Conservation (phyloP, 768 basidiomycete species). For the Psilocybe sp. region DNA sequence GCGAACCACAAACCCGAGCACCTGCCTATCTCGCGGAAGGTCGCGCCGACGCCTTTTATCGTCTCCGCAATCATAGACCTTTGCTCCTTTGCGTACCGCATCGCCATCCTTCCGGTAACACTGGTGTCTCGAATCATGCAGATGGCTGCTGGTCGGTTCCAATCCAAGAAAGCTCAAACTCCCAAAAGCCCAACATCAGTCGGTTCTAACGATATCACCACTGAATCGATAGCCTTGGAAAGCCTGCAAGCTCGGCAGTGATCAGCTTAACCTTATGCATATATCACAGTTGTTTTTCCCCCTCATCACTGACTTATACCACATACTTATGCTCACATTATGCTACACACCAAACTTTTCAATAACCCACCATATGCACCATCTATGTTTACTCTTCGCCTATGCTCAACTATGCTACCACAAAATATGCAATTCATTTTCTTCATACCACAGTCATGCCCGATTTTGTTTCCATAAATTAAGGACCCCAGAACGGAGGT, state of each 20-base stretch:
- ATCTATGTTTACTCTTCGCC: conserved; percentile 12
- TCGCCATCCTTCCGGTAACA: conserved; percentile 48
- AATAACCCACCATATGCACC: too few relatives aligned
- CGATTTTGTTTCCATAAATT: neutral
- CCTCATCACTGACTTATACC: conserved; percentile 31
- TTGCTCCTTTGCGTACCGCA: conserved; percentile 45
- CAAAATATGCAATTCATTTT: conserved; percentile 28
- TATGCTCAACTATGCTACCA: conserved; percentile 22
- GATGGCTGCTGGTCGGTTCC: conserved; percentile 20
- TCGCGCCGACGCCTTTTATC: conserved; percentile 26
- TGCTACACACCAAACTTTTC: conserved; percentile 22
- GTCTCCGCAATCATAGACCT: conserved; percentile 39
- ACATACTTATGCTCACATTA: conserved; percentile 38
- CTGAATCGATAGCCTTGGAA: conserved; percentile 34
- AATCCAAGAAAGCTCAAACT: conserved; percentile 13
- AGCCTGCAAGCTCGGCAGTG: conserved; percentile 46
- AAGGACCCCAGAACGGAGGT: neutral
- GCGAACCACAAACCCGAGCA: conserved; percentile 4
- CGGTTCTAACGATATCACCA: conserved; percentile 8
- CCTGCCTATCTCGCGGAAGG: conserved; percentile 10
- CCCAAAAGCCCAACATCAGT: neutral
- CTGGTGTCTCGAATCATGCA: conserved; percentile 41
- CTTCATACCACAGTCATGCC: neutral
- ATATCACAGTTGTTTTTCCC: conserved; percentile 17
- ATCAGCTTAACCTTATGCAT: conserved; percentile 26